Conservation (phyloP, 805 yeast species). For the Lipomyces yamadae region DNA sequence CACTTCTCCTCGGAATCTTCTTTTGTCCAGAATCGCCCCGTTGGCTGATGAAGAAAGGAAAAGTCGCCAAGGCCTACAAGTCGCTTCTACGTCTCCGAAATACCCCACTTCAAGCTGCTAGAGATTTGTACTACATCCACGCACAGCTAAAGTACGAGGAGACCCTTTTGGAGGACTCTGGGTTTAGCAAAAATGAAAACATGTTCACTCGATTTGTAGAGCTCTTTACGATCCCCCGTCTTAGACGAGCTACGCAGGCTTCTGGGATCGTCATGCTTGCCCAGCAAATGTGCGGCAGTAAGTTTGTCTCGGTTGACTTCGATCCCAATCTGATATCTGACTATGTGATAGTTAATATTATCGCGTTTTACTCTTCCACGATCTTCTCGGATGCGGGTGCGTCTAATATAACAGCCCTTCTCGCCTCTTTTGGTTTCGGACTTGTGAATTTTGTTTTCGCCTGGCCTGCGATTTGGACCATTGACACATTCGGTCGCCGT, state of each 20-base stretch:
- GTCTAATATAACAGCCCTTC: conserved; percentile 62
- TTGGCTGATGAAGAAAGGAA: conserved; percentile 63
- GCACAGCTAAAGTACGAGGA: conserved; percentile 57
- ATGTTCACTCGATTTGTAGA: conserved; percentile 46
- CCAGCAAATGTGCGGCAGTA: conserved; percentile 79
- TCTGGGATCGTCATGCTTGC: conserved; percentile 81
- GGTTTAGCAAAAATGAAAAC: conserved; percentile 40
- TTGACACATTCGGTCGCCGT: conserved; percentile 78
- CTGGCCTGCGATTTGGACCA: conserved; percentile 77
- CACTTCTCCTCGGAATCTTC: conserved; percentile 57
- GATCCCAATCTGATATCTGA: conserved; percentile 63
- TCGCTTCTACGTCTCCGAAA: conserved; percentile 56
- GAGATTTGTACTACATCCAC: conserved; percentile 65
- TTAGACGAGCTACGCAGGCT: conserved; percentile 78
- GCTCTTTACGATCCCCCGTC: conserved; percentile 72
- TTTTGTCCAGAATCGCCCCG: conserved; percentile 73
- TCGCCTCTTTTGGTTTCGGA: conserved; percentile 89
- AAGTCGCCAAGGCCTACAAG: conserved; percentile 56
- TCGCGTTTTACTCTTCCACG: conserved; percentile 81
- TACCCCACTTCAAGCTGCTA: conserved; percentile 60
- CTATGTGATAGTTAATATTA: conserved; percentile 77
- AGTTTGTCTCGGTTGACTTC: conserved; percentile 79
- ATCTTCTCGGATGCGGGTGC: conserved; percentile 74
- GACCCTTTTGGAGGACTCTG: conserved; percentile 45
- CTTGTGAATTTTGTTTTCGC: conserved; percentile 80